phyloP scores from a whole-genome alignment of 371 early-diverging fungal genomes.

The Actinomortierella ambigua region DNA sequence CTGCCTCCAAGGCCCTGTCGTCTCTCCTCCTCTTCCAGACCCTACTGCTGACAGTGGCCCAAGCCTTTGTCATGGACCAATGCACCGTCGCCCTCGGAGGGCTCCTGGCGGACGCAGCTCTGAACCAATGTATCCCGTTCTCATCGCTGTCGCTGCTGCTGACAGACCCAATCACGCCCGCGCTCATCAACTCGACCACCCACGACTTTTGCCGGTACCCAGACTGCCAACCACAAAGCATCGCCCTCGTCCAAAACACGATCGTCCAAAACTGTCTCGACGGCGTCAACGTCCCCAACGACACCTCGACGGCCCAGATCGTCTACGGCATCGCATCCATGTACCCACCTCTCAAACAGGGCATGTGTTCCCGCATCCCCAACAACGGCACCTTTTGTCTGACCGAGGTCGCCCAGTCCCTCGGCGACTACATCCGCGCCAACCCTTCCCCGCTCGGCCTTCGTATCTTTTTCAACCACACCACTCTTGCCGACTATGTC shows the following conservation, averaged over 20 bases:
- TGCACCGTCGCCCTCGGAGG: slow-evolving; percentile 24
- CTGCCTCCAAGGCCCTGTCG: background rate
- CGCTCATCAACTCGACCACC: slow-evolving; percentile 23
- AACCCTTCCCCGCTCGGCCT: slow-evolving; percentile 25
- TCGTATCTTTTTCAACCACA: slow-evolving; percentile 18
- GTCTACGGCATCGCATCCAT: slow-evolving; percentile 19
- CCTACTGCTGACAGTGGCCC: slow-evolving; percentile 1
- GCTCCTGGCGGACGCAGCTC: slow-evolving; percentile 24
- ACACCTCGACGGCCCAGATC: slow-evolving; percentile 17
- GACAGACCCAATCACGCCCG: slow-evolving; percentile 14
- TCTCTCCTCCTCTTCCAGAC: no score
- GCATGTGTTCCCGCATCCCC: slow-evolving; percentile 24
- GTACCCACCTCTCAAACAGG: slow-evolving; percentile 23
- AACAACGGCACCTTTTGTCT: slow-evolving; percentile 33
- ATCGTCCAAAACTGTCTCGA: slow-evolving; percentile 30
- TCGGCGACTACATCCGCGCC: slow-evolving; percentile 15
- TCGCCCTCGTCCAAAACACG: slow-evolving; percentile 32
- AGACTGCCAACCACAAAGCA: slow-evolving; percentile 10
- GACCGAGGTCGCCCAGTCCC: slow-evolving; percentile 14
- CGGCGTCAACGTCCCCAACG: slow-evolving; percentile 4
- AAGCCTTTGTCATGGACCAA: slow-evolving; percentile 17
- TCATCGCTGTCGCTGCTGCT: slow-evolving; percentile 11
- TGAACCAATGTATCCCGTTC: slow-evolving; percentile 35
- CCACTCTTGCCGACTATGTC: slow-evolving; percentile 21
- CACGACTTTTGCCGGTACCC: slow-evolving; percentile 19